A percentile compares a stretch with the other conserved stretches of the same genome.
These are phyloP conservation scores for Zopfia rhizophila DNA, from an alignment of 2,329 filamentous ascomycete species.

Conservation along the genomic window DNA sequence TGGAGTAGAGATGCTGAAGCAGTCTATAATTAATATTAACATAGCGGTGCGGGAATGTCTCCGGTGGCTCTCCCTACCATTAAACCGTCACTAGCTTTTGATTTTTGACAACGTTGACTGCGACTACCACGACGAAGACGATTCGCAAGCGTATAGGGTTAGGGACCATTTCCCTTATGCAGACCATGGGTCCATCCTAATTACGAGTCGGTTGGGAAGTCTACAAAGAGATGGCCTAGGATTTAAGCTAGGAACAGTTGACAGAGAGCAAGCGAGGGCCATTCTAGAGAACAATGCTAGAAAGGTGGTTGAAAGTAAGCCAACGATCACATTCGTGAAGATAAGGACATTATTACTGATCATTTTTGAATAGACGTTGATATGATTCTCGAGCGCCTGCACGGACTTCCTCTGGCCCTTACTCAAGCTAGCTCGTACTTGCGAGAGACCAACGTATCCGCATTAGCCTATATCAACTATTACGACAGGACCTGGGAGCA, in stretches of 20 bases:
- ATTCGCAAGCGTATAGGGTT: slow-evolving; percentile 12
- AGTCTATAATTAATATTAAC: slow-evolving; percentile 1
- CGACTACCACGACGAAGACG: slow-evolving; percentile 2
- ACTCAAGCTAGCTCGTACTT: slow-evolving; percentile 58
- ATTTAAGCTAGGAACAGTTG: slow-evolving; percentile 33
- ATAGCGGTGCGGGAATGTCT: slow-evolving; percentile 3
- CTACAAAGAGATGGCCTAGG: slow-evolving; percentile 30
- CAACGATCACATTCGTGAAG: slow-evolving; percentile 1
- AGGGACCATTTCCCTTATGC: slow-evolving; percentile 14
- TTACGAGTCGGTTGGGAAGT: slow-evolving; percentile 19
- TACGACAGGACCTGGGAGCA: slow-evolving; percentile 49
- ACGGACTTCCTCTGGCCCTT: slow-evolving; percentile 59
- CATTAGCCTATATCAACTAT: slow-evolving; percentile 50
- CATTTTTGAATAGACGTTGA: slow-evolving; percentile 21
- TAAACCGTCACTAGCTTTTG: slow-evolving; percentile 15
- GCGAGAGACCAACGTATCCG: slow-evolving; percentile 35
- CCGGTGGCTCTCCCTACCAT: slow-evolving; percentile 12
- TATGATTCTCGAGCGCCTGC: slow-evolving; percentile 46
- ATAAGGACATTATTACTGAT: background rate
- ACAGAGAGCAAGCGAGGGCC: slow-evolving; percentile 24
- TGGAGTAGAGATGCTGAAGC: slow-evolving; percentile 1
- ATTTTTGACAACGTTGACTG: slow-evolving; percentile 21
- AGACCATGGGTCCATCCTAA: slow-evolving; percentile 21
- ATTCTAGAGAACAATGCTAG: slow-evolving; percentile 34
- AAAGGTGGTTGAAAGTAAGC: slow-evolving; percentile 23